Evolutionary conservation across 2,329 filamentous ascomycete species (phyloP).

Genomic region (Aspergillus oerlinghausenensis): DNA sequence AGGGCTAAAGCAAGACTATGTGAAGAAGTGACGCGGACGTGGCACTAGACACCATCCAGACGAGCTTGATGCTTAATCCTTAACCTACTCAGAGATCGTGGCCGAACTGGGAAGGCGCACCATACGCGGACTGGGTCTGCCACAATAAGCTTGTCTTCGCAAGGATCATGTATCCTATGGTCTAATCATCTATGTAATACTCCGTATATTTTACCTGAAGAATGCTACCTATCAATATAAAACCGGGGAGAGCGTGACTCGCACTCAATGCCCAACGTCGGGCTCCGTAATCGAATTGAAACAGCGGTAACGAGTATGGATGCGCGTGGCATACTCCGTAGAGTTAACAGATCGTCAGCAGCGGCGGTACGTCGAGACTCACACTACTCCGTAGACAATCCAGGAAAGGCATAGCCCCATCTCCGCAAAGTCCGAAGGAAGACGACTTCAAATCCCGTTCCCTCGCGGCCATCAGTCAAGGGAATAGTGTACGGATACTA

Average conservation of each 20-base stretch:
- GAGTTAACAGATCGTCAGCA: neutral
- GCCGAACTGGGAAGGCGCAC: neutral
- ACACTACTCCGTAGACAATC: neutral
- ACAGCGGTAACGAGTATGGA: neutral
- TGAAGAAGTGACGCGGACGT: neutral
- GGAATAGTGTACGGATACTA: neutral
- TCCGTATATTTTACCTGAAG: neutral
- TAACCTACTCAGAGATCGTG: neutral
- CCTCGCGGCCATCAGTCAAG: neutral
- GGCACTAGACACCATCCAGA: neutral
- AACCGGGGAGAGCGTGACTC: neutral
- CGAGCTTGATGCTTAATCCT: neutral
- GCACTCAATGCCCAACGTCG: neutral
- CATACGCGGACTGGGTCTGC: neutral
- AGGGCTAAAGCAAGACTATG: neutral
- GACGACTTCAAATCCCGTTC: neutral
- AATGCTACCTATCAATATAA: neutral
- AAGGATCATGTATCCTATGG: neutral
- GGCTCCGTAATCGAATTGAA: neutral
- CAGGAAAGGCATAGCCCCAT: neutral
- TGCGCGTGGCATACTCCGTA: neutral
- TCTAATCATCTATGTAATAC: neutral
- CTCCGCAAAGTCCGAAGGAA: neutral
- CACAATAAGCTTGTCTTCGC: neutral
- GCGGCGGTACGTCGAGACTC: too few species aligned